These are phyloP conservation scores for Penicillium cinerascens DNA, from an alignment of 495 filamentous ascomycete species.

Conservation along the genomic window DNA sequence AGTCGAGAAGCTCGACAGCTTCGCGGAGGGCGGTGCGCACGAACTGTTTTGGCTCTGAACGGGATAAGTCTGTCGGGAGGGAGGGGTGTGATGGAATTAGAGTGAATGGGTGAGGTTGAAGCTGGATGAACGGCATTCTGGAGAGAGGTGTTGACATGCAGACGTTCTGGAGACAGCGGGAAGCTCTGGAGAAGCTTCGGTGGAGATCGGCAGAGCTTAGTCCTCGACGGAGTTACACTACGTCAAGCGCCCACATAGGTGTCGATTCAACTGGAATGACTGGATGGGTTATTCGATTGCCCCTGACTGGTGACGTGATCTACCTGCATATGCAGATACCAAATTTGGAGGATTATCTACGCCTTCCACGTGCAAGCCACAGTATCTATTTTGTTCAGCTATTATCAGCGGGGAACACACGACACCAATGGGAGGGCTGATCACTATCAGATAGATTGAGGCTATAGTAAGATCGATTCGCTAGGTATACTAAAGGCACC, in stretches of 20 bases:
- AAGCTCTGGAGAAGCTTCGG: background rate
- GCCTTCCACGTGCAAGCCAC: background rate
- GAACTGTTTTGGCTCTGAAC: conserved; percentile 20
- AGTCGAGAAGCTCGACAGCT: conserved; percentile 52
- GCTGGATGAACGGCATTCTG: conserved; percentile 26
- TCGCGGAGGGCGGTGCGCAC: conserved; percentile 46
- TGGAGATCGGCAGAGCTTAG: conserved; percentile 16
- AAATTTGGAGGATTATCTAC: background rate
- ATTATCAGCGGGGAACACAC: conserved; percentile 6
- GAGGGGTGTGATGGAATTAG: conserved; percentile 31
- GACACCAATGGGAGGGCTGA: background rate
- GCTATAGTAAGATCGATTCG: background rate
- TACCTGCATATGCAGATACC: no score
- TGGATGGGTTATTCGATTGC: no score
- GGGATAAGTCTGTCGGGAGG: conserved; percentile 10
- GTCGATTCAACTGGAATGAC: no score
- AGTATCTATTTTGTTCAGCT: background rate
- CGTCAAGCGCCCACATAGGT: no score
- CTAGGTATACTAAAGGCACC: conserved; percentile 39
- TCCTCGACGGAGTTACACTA: background rate
- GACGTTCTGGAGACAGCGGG: background rate
- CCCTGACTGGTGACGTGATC: no score
- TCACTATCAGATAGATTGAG: background rate
- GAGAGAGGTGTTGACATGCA: background rate
- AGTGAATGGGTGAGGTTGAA: conserved; percentile 29